Conservation (phyloP, 106 monocot genomes). For the Acorus calamus region DNA sequence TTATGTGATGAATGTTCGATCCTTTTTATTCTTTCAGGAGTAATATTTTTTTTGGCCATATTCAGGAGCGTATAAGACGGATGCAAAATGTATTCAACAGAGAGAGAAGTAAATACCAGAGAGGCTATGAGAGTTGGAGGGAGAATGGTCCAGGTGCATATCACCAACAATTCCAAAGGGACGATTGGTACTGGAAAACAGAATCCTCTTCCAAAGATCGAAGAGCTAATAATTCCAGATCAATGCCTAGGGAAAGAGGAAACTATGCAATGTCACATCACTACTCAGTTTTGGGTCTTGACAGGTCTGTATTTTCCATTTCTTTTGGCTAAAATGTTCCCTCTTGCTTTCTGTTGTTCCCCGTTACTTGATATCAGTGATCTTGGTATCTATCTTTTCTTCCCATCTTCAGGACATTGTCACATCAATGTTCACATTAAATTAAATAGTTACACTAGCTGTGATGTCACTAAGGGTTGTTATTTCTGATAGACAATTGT, state of each 20-base stretch:
- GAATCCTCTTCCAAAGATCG: conserved; percentile 35
- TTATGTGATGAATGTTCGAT: no score
- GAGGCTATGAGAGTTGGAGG: conserved; percentile 44
- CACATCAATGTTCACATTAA: no score
- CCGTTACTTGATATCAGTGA: no score
- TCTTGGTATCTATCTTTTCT: no score
- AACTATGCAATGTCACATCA: conserved; percentile 63
- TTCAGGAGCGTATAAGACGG: conserved; percentile 64
- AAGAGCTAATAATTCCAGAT: conserved; percentile 29
- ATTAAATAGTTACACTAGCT: no score
- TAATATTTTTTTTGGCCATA: no score
- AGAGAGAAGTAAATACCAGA: conserved; percentile 48
- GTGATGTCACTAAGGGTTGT: no score
- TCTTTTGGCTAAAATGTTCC: not conserved
- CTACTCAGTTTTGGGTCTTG: conserved; percentile 73
- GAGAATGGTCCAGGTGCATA: conserved; percentile 33
- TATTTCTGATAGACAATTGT: not conserved
- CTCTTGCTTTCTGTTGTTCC: not conserved
- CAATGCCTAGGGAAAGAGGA: conserved; percentile 13
- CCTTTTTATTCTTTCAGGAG: no score
- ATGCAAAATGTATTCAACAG: conserved; percentile 82
- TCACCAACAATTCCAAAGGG: conserved; percentile 49
- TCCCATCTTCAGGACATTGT: no score
- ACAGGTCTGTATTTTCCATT: conserved; percentile 37
- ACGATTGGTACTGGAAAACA: conserved; percentile 81